Evolutionary conservation across 768 basidiomycete species (phyloP), one percentile per base, ranked within the genome.

Genomic region (Auricularia sp.): DNA sequence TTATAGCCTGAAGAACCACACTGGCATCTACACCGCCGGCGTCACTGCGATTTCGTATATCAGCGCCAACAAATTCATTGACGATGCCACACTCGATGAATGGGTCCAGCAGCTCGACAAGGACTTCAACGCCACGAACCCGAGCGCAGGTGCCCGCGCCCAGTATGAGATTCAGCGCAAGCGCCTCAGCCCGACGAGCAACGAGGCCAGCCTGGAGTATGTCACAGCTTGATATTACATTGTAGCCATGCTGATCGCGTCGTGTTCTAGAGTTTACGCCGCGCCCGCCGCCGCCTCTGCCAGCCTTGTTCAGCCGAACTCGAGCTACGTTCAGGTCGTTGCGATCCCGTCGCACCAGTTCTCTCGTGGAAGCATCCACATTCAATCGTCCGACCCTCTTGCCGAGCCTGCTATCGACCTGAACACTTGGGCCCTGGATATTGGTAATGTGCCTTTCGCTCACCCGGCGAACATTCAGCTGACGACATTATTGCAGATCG

Each of bases 291-390:
- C 6, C 47, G 47, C 47, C 11, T 34, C 36, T 56, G 7, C 18
- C 51, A 11, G 58, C 53, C 12, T 47, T 23, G 5, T 51, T 16
- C 10, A 51, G 47, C 47, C 47, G 47, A 51, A 51, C 47, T 18
- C 47, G 47, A 51, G 47, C 21, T 77, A 76, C 61, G 66, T 73
- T 18, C 73, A 75, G n/a, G 69, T 77, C 64, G 73, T 71, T 7
- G 64, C 73, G 12, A 72, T 73, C 29, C 75, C 78, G 34, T 71
- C 80, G 43, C 80, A 80, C 67, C 80, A 79, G 2, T 68, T 80
- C 59, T 80, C 80, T 21, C 77, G 81, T 44, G 83, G 83, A n/a
- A 77, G 72, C 1, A 74, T 83, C 59, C 75, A 80, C 56, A 79
- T 83, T 66, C 77, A 72, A 18, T 80, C 80, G 2, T 74, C 77